Evolutionary conservation across 805 yeast species (phyloP), one percentile per base, ranked within the genome.

Genomic region (Pichia manshurica): DNA sequence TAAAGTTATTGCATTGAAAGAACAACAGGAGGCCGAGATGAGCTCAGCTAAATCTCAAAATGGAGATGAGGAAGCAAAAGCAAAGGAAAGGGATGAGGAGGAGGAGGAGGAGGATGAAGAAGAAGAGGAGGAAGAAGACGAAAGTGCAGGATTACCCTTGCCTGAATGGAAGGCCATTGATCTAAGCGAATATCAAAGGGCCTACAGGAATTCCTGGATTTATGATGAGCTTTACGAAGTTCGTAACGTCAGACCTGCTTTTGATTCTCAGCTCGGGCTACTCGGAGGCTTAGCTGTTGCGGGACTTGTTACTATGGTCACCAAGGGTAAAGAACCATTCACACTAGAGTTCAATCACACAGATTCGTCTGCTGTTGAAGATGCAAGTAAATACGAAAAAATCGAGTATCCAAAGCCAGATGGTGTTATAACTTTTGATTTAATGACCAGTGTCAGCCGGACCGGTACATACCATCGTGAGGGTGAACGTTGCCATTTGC

Each of bases 381-480:
- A 74, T 2, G 98, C 99, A 1, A 65, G 72, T 13, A 64, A 81
- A 44, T 83, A 63, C 67, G 64, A 71, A 52, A 87, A 87, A 23
- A 90, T 89, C 47, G 86, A 81, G 9, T 93, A 93, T 64, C 96
- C 97, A 39, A 93, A 93, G 65, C 97, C 98, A 10, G 99, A 93
- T 66, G 93, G 93, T n/a, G 78, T 79, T 58, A 72, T 93, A 44
- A 82, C 97, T 0, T 93, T 93, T 65, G 99, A 93, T 65, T 74
- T 93, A 23, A 70, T 90, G 58, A 93, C 99, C 1, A 85, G 93
- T n/a, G 98, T 93, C 8, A 84, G 95, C 15, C 76, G 99, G 61
- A 91, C 99, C 0, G 99, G 98, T 35, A 93, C 99, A 1, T 84
- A 81, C 65, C 99, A 93, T 64, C 90, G 87, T 61, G 98, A 93